Base-by-base conservation (phyloP, 1,284 basidiomycete genomes). In the Exobasidium cylindrosporum region DNA sequence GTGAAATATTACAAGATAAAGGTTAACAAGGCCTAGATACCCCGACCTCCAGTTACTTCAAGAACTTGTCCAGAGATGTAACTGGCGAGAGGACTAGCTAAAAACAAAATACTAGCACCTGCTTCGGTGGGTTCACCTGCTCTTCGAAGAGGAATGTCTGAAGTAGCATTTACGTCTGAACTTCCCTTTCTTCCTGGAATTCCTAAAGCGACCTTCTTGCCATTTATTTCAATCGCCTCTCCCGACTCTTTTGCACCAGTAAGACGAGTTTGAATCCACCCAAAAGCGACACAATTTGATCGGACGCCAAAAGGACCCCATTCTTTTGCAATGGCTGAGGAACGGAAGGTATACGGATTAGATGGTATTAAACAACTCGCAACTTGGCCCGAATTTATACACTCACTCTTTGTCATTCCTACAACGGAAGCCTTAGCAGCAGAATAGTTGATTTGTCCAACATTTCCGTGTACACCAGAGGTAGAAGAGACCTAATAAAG, bases 31-130 rank as follows among this genome's bases (percentile, higher is more conserved):
- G 10, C 29, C 46, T 30, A 76, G 58, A 74, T 74, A 57, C 69
- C 69, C 14, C 73, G 66, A 26, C 74, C 72, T 49, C 74, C 74
- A 35, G 74, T 76, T 44, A 76, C 74, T 62, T 76, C 74, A 26
- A 92, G 83, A 17, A 88, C 90, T 80, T 92, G 90, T 17, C 90
- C 90, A 45, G 85, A 86, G 57, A 92, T 87, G 75, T 89, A 92
- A 4, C 87, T 86, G 4, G 89, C 87, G 26, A 92, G 82, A 2
- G 89, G 89, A 17, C 88, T 89, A 1, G 86, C 87, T 23, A 73
- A 65, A 67, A 70, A 76, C 29, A 71, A 55, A 47, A 80, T 73
- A 3, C 76, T 72, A 47, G 84, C 85, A 2, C 89, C 90, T 6
- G 88, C 90, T 80, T 92, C 90, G 57, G 91, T 89, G 0, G 88